A percentile compares a stretch with the other conserved stretches of the same genome.
phyloP scores from a whole-genome alignment of 2,329 filamentous ascomycete species.

The Thielaviopsis ethacetica region DNA sequence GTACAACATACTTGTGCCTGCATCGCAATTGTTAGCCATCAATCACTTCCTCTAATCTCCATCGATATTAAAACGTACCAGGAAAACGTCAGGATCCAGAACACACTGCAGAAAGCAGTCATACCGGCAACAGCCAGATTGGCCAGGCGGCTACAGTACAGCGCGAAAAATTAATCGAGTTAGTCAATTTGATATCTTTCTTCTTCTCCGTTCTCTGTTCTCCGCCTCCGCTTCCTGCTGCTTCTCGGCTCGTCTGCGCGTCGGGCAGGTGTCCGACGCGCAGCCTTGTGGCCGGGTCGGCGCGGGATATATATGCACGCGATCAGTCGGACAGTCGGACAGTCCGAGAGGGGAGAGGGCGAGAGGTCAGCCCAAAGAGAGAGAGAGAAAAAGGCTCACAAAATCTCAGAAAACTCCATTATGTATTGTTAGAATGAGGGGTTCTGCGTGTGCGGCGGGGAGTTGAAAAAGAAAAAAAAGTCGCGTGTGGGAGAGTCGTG shows the following conservation, averaged over 20 bases:
- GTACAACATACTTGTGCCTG: slow-evolving; percentile 9
- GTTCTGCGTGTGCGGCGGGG: too few species aligned
- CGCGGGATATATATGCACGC: too few species aligned
- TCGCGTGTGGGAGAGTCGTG: too few species aligned
- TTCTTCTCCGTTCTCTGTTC: too few species aligned
- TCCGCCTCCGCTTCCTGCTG: too few species aligned
- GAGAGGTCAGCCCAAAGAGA: background rate
- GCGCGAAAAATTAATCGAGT: too few species aligned
- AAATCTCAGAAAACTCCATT: slow-evolving; percentile 88
- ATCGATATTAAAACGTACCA: slow-evolving; percentile 39
- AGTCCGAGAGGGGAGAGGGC: background rate
- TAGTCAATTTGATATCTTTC: too few species aligned
- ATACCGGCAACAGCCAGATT: slow-evolving; percentile 79
- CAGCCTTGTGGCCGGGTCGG: too few species aligned
- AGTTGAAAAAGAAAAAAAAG: too few species aligned
- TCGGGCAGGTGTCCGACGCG: too few species aligned
- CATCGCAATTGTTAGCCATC: background rate
- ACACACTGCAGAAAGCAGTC: slow-evolving; percentile 72
- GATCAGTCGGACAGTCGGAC: too few species aligned
- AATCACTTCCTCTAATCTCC: background rate
- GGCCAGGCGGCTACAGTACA: slow-evolving; percentile 81
- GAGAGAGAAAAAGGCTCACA: slow-evolving; percentile 42
- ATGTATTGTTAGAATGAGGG: slow-evolving; percentile 18
- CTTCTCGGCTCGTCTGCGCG: too few species aligned
- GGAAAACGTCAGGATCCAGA: slow-evolving; percentile 46